Percentiles rank a stretch among this genome's conserved stretches.
Conservation (phyloP, 2,329 filamentous ascomycete species). For the Xylaria sp. region DNA sequence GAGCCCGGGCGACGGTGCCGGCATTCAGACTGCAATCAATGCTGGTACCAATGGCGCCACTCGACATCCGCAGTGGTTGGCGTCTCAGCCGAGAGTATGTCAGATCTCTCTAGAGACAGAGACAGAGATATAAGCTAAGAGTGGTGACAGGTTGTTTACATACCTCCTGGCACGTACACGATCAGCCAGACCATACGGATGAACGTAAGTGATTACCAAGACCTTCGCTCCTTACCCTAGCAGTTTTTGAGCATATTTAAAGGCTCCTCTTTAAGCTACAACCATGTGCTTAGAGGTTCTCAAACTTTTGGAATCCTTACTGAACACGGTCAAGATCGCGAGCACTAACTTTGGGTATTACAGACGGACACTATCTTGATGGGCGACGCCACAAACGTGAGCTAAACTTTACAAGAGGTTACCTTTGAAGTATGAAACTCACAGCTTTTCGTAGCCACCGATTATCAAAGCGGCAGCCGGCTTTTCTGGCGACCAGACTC, state of each 20-base stretch:
- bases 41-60: conserved; percentile 49
- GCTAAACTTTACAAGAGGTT: conserved; percentile 20
- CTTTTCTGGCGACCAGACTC: conserved; percentile 50
- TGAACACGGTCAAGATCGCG: not conserved
- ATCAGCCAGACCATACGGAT: conserved; percentile 54
- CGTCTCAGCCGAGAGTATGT: conserved; percentile 55
- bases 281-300: not conserved
- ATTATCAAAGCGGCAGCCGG: conserved; percentile 54
- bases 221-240: not conserved
- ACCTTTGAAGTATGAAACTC: conserved; percentile 6
- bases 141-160: conserved; percentile 54
- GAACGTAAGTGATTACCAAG: conserved; percentile 42
- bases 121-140: conserved; percentile 19
- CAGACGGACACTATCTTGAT: conserved; percentile 57
- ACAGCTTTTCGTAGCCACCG: conserved; percentile 50
- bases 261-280: not conserved
- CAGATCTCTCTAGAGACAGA: conserved; percentile 5
- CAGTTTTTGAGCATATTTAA: not conserved
- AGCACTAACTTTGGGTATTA: conserved; percentile 19
- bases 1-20: conserved; percentile 51
- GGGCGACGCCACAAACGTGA: conserved; percentile 57
- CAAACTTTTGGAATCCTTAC: not conserved
- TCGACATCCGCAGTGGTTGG: conserved; percentile 54
- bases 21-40: conserved; percentile 56
- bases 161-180: conserved; percentile 57